Conservation (phyloP, 768 basidiomycete genomes). For the Naganishia kalamii region DNA sequence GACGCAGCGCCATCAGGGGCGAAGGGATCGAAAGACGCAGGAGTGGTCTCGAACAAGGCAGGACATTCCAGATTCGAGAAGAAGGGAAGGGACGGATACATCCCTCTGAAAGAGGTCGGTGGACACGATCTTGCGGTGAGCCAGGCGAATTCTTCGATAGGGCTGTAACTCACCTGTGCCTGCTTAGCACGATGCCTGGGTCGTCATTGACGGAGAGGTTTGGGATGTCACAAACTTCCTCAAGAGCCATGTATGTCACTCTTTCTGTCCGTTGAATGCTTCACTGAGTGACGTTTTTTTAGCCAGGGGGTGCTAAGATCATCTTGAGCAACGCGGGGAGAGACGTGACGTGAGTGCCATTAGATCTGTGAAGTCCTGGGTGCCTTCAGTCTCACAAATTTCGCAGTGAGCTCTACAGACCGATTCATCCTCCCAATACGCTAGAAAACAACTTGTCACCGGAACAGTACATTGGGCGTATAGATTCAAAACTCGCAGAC, state of each 20-base stretch:
- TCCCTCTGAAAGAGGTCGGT: constrained; percentile 29
- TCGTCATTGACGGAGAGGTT: constrained; percentile 41
- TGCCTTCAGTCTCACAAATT: neutral
- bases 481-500: constrained; percentile 32
- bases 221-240: constrained; percentile 41
- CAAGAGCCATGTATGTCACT: constrained; percentile 25
- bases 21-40: constrained; percentile 1
- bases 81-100: neutral
- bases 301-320: constrained; percentile 41
- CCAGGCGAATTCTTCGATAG: neutral
- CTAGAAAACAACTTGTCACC: constrained; percentile 36
- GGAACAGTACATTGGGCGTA: constrained; percentile 32
- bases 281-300: neutral
- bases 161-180: too few relatives aligned
- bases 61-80: neutral
- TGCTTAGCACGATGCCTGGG: constrained; percentile 39
- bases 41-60: neutral
- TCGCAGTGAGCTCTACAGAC: constrained; percentile 32
- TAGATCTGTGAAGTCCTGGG: neutral
- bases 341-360: constrained; percentile 42
- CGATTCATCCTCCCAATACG: constrained; percentile 39
- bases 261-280: neutral
- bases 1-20: constrained; percentile 8
- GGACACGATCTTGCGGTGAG: constrained; percentile 32
- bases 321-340: constrained; percentile 40